Base-by-base conservation (phyloP, 805 yeast genomes). In the Yarrowia hollandica region DNA sequence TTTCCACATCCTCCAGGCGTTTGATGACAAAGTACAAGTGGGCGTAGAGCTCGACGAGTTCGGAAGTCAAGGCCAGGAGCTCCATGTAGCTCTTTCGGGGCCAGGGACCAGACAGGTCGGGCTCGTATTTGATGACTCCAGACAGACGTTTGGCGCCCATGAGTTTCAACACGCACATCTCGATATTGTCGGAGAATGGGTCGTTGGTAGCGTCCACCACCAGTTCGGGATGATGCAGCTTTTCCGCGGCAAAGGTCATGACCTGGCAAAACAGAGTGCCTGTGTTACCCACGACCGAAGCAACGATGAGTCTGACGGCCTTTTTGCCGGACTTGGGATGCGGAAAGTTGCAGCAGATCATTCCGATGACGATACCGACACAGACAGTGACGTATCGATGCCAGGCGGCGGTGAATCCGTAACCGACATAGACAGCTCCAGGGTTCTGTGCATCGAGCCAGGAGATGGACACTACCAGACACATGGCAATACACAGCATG, bases 351-450 rank as follows among this genome's bases (percentile, higher is more conserved):
- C 71, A 68, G 4, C 69, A 71, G 4, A 72, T 48, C 50, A 70
- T 67, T 1, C 67, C 71, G 2, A 70, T 60, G 2, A 67, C 23
- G n/a, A 72, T 57, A 1, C 75, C 75, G 22, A 68, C 64, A 3
- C 65, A 37, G 9, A 71, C 74, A 4, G 70, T 67, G 7, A 68
- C 69, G 23, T 69, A 68, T 10, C 74, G 65, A n/a, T 69, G 62
- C 72, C 73, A 71, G 1, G 74, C 73, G 10, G 66, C 67, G 0
- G 62, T 59, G 60, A 63, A 71, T 1, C 75, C 75, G 5, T 60
- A 58, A 2, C 66, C 69, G 2, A 68, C 62, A 10, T 46, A 62
- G 14, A 63, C 62, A 1, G 66, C 65, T 0, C 61, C 56, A 0
- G 68, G 64, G 15, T 56, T 23, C 18, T 66, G 68, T 5, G 62